Evolutionary conservation across 2,329 filamentous ascomycete genomes (phyloP).

Genomic region (Monosporascus sp.): DNA sequence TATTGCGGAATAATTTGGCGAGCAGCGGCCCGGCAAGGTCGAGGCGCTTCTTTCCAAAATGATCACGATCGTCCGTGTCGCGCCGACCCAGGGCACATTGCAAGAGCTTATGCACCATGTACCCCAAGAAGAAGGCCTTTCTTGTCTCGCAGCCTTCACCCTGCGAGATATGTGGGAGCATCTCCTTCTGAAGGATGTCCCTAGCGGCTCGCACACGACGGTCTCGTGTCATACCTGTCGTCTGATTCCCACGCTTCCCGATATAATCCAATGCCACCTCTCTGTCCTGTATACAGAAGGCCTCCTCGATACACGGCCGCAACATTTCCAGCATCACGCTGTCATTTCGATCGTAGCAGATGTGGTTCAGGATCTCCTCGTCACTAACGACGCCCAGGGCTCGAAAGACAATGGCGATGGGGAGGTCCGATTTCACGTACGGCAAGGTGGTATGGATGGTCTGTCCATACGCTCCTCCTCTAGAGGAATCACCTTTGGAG

Average conservation of each 20-base stretch:
- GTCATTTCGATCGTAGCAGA: slow-evolving; percentile 92
- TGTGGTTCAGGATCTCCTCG: slow-evolving; percentile 95
- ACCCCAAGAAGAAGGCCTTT: slow-evolving; percentile 97
- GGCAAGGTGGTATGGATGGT: slow-evolving; percentile 88
- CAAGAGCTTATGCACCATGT: slow-evolving; percentile 95
- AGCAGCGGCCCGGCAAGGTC: slow-evolving; percentile 92
- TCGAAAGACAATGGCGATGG: slow-evolving; percentile 91
- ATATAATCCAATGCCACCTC: slow-evolving; percentile 95
- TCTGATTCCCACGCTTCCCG: slow-evolving; percentile 74
- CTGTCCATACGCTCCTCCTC: slow-evolving; percentile 69
- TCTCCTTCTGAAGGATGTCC: slow-evolving; percentile 95
- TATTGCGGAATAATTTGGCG: slow-evolving; percentile 90
- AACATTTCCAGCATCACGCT: slow-evolving; percentile 97
- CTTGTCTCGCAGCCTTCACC: slow-evolving; percentile 88
- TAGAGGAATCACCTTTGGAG: slow-evolving; percentile 74
- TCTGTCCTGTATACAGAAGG: slow-evolving; percentile 91
- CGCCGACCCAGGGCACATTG: slow-evolving; percentile 89
- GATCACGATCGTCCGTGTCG: slow-evolving; percentile 95
- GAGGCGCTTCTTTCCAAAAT: slow-evolving; percentile 97
- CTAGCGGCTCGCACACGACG: slow-evolving; percentile 88
- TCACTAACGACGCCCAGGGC: slow-evolving; percentile 94
- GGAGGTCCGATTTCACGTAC: slow-evolving; percentile 90
- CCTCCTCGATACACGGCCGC: slow-evolving; percentile 94
- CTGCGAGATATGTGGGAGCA: slow-evolving; percentile 94
- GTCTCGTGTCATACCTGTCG: slow-evolving; percentile 69